Base-by-base conservation (phyloP, 1,284 basidiomycete species). In the Moesziomyces antarcticus region DNA sequence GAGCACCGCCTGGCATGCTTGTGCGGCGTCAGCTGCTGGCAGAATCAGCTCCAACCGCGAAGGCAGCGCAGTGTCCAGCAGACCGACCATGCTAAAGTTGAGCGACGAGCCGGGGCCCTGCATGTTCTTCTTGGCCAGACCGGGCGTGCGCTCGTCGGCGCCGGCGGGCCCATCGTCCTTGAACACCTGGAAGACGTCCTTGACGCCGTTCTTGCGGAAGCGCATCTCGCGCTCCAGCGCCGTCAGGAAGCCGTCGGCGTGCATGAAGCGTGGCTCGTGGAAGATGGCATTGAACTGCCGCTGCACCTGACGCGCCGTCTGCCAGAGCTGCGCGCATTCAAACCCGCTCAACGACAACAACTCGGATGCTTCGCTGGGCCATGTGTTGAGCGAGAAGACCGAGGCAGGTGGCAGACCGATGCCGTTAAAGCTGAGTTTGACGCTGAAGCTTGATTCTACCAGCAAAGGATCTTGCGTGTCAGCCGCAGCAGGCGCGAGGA, bases 41-140 rank as follows among this genome's bases (percentile, higher is more conserved):
- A 63, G 55, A 2, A 58, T 55, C 20, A 67, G 40, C 3, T 40
- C 49, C 18, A 73, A 50, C 20, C 14, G 16, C 2, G 55, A 60
- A 1, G 58, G 61, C 13, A 73, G 37, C 3, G 62, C 48, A 9
- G 47, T 43, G 45, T 73, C 71, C 5, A 73, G 43, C 11, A 64
- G 57, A 22, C 67, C 68, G 16, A 75, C 64, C 68, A 75, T 75
- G 55, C 68, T 74, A 35, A 65, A 70, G 49, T 70, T 66, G 60
- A 77, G 61, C 21, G 67, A 73, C 3, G 71, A 71, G 18, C 71
- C 78, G 5, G 71, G 71, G 2, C 71, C 66, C 45, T 73, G 66
- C 71, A 73, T 69, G 46, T 73, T 73, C 57, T 64, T 73, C 49
- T 68, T 76, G n/a, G 62, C 52, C 11, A 62, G 49, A 18, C 71